phyloP scores from a whole-genome alignment of 2,329 filamentous ascomycete genomes.

The Penicillium sp. region DNA sequence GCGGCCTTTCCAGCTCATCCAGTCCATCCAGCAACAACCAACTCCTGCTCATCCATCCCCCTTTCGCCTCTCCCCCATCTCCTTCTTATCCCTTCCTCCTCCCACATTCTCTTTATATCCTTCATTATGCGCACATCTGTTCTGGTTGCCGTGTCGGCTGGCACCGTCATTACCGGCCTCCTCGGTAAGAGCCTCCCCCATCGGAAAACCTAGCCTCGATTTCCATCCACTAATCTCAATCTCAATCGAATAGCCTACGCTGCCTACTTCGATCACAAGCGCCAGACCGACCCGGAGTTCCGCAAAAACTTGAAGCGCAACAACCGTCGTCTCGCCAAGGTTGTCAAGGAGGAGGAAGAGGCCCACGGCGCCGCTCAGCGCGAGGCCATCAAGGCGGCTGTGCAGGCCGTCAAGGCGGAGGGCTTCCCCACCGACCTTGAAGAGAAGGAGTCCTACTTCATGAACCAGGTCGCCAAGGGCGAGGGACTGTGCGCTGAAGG shows the following conservation, averaged over 20 bases:
- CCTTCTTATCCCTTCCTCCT: background rate
- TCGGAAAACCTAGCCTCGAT: background rate
- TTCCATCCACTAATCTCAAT: background rate
- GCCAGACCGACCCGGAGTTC: conserved; percentile 67
- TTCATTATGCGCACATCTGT: conserved; percentile 60
- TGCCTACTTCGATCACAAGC: conserved; percentile 68
- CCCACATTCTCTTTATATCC: conserved; percentile 8
- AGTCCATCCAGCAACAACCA: background rate
- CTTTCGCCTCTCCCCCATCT: background rate
- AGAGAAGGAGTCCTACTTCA: conserved; percentile 95
- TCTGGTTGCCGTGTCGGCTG: conserved; percentile 61
- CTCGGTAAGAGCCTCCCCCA: conserved; percentile 48
- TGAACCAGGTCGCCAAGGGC: conserved; percentile 89
- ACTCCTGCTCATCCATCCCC: background rate
- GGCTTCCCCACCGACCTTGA: conserved; percentile 90
- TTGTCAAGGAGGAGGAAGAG: conserved; percentile 53
- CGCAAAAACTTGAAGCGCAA: conserved; percentile 60
- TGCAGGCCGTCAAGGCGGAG: conserved; percentile 83
- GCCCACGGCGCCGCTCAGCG: conserved; percentile 53
- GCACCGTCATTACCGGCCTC: conserved; percentile 62
- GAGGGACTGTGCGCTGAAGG: conserved; percentile 83
- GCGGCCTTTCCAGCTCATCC: background rate
- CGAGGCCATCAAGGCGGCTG: conserved; percentile 72
- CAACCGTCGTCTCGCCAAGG: conserved; percentile 51
- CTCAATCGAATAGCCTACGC: conserved; percentile 57